phyloP scores from a whole-genome alignment of 2,329 filamentous ascomycete genomes.

The Rutstroemia sp. region DNA sequence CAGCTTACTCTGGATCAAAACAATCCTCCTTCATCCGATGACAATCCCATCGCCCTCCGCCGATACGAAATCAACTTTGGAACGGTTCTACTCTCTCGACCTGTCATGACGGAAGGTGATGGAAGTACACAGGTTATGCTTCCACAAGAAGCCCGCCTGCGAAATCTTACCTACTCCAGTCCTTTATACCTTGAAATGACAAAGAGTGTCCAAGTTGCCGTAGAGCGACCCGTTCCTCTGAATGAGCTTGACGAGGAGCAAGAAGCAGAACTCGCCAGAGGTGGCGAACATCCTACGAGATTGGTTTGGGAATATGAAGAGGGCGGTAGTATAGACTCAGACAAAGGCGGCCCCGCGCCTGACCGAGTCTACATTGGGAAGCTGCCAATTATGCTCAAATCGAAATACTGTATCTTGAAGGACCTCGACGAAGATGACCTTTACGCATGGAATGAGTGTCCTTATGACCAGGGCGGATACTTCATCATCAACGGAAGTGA shows the following conservation, averaged over 20 bases:
- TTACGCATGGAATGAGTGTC: conserved; percentile 90
- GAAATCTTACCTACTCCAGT: conserved; percentile 91
- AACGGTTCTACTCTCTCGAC: conserved; percentile 78
- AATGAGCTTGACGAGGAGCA: conserved; percentile 64
- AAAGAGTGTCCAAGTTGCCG: conserved; percentile 75
- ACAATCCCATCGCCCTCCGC: conserved; percentile 75
- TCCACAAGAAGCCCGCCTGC: conserved; percentile 90
- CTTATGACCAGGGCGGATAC: conserved; percentile 96
- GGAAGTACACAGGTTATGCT: conserved; percentile 78
- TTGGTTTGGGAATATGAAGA: conserved; percentile 53
- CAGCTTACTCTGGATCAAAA: conserved; percentile 91
- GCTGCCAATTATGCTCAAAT: conserved; percentile 96
- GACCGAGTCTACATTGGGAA: conserved; percentile 81
- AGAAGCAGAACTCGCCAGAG: conserved; percentile 45
- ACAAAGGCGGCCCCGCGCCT: conserved; percentile 41
- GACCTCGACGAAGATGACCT: conserved; percentile 78
- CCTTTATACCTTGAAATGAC: conserved; percentile 85
- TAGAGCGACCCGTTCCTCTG: conserved; percentile 62
- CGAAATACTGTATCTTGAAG: conserved; percentile 85
- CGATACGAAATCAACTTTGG: conserved; percentile 95
- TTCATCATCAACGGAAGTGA: conserved; percentile 99
- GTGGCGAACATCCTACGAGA: conserved; percentile 50
- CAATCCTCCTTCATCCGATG: conserved; percentile 66
- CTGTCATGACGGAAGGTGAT: conserved; percentile 88
- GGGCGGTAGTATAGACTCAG: conserved; percentile 31